Base-by-base conservation (phyloP, 345 rosid genomes). In the Pistacia integerrima region DNA sequence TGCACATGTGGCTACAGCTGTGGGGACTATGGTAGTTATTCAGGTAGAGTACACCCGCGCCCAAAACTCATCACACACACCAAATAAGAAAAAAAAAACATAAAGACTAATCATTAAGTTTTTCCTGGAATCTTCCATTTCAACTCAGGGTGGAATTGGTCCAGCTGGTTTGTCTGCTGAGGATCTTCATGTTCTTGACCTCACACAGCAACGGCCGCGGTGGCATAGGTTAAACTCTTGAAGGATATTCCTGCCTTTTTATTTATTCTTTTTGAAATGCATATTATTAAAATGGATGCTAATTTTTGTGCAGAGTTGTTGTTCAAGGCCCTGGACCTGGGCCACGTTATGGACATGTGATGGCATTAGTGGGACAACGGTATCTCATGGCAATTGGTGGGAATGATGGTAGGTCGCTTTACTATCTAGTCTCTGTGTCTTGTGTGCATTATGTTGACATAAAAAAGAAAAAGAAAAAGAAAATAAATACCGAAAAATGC, bases 241-340 rank as follows among this genome's bases (percentile, higher is more conserved):
- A 78, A 67, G 73, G 67, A 68, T 36, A 30, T 76, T 49, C 60
- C 65, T 61, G 44, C 58, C 22, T 58, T 30, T 68, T 73, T 70
- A 9, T 52, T 56, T 67, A 35, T 36, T 36, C 63, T 28, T 28
- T 73, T 25, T 49, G 28, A 14, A 8, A 12, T 35, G 57, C 67
- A 25, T 73, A 49, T 5, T 18, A 56, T 84, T 81, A 70, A 87
- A 73, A 33, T 54, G 58, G 75, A 38, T 77, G 70, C 11, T 72
- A 7, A 38, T 74, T 80, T 76, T 77, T 75, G 41, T 87, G 54
- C 72, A 96, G 99, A 84, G 99, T 96, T 79, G 98, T 91, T 84
- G 98, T 94, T 79, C 99, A 93, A 86, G 97, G 98, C 60, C 99
- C 98, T 76, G 99, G 99, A 74, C 99, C 99, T 44, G 99, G 99